Evolutionary conservation across 169 alveolate species (phyloP).

Genomic region (Plasmodium fragile): DNA sequence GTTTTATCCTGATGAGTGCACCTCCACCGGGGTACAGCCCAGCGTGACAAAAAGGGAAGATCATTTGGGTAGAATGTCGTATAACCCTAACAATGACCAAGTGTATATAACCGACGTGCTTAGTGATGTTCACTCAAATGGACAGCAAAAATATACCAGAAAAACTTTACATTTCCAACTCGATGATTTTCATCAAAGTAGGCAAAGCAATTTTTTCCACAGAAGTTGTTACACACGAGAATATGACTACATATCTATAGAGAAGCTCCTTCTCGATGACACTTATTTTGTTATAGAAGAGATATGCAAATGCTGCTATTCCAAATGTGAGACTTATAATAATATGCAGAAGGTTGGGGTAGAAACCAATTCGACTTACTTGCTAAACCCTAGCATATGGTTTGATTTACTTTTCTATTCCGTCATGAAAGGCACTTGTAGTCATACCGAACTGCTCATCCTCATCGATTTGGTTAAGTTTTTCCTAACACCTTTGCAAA

Average conservation of each 20-base stretch:
- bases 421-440: constrained; percentile 51
- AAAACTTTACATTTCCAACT: constrained; percentile 5
- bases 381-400: constrained; percentile 68
- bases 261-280: constrained; percentile 59
- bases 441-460: constrained; percentile 30
- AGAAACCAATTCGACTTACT: not conserved
- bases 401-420: constrained; percentile 54
- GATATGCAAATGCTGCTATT: constrained; percentile 63
- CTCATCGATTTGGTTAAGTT: constrained; percentile 50
- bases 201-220: constrained; percentile 25
- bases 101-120: constrained; percentile 1
- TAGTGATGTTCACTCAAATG: constrained; percentile 2
- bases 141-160: not conserved
- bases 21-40: not conserved
- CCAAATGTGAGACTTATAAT: constrained; percentile 29
- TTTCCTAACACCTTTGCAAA: constrained; percentile 70
- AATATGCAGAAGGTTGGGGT: constrained; percentile 1
- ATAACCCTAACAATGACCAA: not conserved
- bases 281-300: constrained; percentile 66
- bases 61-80: not conserved
- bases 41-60: not conserved
- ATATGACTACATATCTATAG: constrained; percentile 62
- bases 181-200: constrained; percentile 41
- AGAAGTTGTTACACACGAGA: constrained; percentile 61
- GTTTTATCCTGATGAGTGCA: not conserved